Evolutionary conservation across 345 rosid species (phyloP).

Genomic region (Arabis alpina): DNA sequence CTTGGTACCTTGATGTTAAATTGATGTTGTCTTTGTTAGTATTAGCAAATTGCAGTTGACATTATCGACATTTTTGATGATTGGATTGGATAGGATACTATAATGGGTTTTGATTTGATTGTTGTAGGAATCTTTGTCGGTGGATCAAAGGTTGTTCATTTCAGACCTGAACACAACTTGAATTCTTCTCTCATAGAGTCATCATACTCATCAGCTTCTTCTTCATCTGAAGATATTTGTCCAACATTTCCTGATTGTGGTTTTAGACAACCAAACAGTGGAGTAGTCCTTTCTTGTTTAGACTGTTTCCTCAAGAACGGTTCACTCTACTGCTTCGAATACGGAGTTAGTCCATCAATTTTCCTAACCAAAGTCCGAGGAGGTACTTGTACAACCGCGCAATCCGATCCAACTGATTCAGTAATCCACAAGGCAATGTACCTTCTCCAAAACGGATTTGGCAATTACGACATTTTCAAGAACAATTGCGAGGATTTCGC

Average conservation of each 20-base stretch:
- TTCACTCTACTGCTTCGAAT: conserved; percentile 78
- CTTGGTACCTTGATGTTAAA: background rate
- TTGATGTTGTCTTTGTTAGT: background rate
- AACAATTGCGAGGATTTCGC: conserved; percentile 98
- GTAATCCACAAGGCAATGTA: conserved; percentile 92
- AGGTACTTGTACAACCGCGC: conserved; percentile 93
- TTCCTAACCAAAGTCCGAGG: conserved; percentile 89
- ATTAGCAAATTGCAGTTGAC: background rate
- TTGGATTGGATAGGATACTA: background rate
- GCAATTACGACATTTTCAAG: conserved; percentile 82
- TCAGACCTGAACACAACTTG: conserved; percentile 66
- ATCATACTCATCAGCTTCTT: conserved; percentile 25
- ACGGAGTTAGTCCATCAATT: conserved; percentile 70
- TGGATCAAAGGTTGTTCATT: conserved; percentile 98
- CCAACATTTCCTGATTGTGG: conserved; percentile 93
- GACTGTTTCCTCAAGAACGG: conserved; percentile 94
- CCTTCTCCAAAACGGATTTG: conserved; percentile 96
- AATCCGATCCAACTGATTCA: conserved; percentile 61
- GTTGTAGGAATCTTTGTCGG: conserved; percentile 86
- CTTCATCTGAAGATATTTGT: conserved; percentile 57
- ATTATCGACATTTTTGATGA: conserved; percentile 9
- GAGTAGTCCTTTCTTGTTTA: conserved; percentile 84
- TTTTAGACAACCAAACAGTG: conserved; percentile 80
- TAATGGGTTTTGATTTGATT: conserved; percentile 6
- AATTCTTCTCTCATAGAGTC: conserved; percentile 43